phyloP scores from a whole-genome alignment of 2,329 filamentous ascomycete genomes.

The Corniculantispora saksenae region DNA sequence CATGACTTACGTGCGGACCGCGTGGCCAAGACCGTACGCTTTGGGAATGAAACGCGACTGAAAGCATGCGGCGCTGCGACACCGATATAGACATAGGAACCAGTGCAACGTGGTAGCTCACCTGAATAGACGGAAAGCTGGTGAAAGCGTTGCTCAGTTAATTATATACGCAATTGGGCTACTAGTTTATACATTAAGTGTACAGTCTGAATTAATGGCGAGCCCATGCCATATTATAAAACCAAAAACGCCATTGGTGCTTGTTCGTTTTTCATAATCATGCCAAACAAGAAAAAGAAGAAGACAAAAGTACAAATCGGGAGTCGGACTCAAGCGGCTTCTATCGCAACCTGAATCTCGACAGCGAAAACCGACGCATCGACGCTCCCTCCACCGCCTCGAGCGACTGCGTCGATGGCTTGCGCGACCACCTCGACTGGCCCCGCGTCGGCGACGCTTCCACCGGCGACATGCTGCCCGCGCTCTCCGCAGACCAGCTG shows the following conservation, averaged over 20 bases:
- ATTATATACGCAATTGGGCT: not conserved
- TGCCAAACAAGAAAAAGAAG: not conserved
- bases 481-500: not conserved
- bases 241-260: not conserved
- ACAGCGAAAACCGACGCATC: not conserved
- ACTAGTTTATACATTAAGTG: not conserved
- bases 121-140: too few relatives aligned
- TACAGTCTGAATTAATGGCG: not conserved
- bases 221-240: not conserved
- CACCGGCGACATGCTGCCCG: too few relatives aligned
- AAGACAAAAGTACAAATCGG: not conserved
- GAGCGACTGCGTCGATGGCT: slow-evolving; percentile 2
- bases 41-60: too few relatives aligned
- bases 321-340: not conserved
- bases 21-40: too few relatives aligned
- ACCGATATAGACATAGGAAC: too few relatives aligned
- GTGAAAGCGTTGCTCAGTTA: too few relatives aligned
- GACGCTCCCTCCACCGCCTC: not conserved
- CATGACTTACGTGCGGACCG: too few relatives aligned
- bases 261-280: not conserved
- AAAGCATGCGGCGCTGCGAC: too few relatives aligned
- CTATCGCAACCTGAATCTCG: not conserved
- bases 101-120: too few relatives aligned
- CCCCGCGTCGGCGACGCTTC: not conserved
- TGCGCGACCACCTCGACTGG: slow-evolving; percentile 7